Evolutionary conservation across 257 asterid genomes (phyloP), one percentile per base, ranked within the genome.

Genomic region (Vinca minor): DNA sequence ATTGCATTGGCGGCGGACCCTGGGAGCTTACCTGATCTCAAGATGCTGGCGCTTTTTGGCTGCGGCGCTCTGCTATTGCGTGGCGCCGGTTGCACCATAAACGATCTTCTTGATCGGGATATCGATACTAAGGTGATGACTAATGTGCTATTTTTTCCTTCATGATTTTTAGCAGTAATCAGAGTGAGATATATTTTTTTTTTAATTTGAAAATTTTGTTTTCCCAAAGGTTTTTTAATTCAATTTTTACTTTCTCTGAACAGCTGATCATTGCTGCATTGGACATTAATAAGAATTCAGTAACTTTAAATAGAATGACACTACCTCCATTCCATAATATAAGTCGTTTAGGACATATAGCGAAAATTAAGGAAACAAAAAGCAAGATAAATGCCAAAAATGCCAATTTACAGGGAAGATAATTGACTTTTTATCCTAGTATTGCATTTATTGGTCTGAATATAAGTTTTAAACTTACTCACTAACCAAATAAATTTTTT

Each of bases 61-160:
- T 82, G 82, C 3, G 95, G 98, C 70, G 93, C 98, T 25, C 73
- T 89, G 73, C 80, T 85, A 59, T 74, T 89, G 81, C 93, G 98
- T 36, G 98, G 96, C 57, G 98, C 96, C 31, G 98, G 95, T 41
- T 92, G 98, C 77, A 89, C 98, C 1, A 2, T 87, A 13, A 92
- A 92, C 74, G 98, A 92, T 84, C 84, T 86, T 35, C 85, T 92
- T 44, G 98, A 92, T 76, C 84, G 85, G 48, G 96, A 92, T 75
- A 86, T 92, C 52, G 98, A 92, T 75, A 79, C 82, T 8, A 85
- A 87, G 95, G 98, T 82, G 68, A 54, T 58, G 17, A 44, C 31
- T 45, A 31, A 5, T 48, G 3, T 25, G 47, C 18, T 42, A 12
- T 42, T 42, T 42, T 34, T 42, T 42, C 47, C 4, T 42, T 12